Evolutionary conservation across 352 stramenopile genomes (phyloP).

Genomic region (Pythium sp.): DNA sequence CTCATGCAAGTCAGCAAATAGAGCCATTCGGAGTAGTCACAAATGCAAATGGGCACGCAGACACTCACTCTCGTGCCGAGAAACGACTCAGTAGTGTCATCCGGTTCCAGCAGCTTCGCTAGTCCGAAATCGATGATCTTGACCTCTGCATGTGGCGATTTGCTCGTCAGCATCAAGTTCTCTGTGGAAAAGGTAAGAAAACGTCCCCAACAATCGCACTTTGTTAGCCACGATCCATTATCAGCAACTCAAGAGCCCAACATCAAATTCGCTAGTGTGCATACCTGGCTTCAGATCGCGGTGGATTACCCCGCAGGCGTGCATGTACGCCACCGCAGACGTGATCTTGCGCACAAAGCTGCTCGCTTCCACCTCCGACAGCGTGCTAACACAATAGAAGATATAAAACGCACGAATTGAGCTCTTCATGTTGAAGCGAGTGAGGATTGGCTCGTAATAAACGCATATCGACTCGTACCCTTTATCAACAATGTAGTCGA

Average conservation of each 20-base stretch:
- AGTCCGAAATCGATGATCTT: slow-evolving; percentile 99
- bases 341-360: slow-evolving; percentile 88
- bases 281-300: slow-evolving; percentile 88
- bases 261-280: background rate
- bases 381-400: slow-evolving; percentile 28
- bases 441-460: background rate
- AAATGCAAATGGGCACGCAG: background rate
- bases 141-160: slow-evolving; percentile 76
- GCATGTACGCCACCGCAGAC: slow-evolving; percentile 88
- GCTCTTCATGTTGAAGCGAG: background rate
- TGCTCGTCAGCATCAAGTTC: slow-evolving; percentile 85
- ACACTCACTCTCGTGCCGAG: slow-evolving; percentile 62
- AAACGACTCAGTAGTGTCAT: slow-evolving; percentile 83
- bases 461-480: slow-evolving; percentile 14
- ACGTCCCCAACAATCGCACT: background rate
- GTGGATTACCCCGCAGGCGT: slow-evolving; percentile 85
- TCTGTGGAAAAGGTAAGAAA: slow-evolving; percentile 29
- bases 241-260: background rate
- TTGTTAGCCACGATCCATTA: background rate
- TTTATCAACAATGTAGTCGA: slow-evolving; percentile 91
- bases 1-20: background rate
- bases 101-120: slow-evolving; percentile 90
- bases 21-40: background rate
- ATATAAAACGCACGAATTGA: background rate
- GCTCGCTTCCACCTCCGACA: slow-evolving; percentile 86